phyloP scores from a whole-genome alignment of 345 rosid species.

The Durio zibethinus region DNA sequence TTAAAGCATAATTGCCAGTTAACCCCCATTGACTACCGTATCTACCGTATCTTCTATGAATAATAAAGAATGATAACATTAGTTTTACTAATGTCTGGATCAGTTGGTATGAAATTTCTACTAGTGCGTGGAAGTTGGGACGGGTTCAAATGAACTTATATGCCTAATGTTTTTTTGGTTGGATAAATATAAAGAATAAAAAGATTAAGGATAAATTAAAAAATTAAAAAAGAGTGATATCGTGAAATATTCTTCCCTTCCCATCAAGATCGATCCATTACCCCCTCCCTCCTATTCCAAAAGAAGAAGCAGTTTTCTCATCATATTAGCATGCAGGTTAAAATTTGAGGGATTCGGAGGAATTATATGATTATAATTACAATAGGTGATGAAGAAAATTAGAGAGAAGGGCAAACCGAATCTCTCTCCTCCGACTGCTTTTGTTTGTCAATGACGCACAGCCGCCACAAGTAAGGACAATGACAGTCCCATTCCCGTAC shows the following conservation, averaged over 20 bases:
- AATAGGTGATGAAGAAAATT: background rate
- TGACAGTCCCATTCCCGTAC: slow-evolving; percentile 64
- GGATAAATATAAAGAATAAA: too few species aligned
- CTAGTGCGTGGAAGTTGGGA: too few species aligned
- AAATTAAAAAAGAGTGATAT: too few species aligned
- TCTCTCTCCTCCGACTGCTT: background rate
- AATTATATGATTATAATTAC: too few species aligned
- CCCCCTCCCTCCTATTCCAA: background rate
- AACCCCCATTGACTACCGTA: background rate
- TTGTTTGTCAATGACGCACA: background rate
- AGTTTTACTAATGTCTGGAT: too few species aligned
- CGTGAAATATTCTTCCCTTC: background rate
- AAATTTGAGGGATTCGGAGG: too few species aligned
- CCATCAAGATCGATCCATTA: background rate
- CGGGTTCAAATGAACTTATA: too few species aligned
- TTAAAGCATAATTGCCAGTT: background rate
- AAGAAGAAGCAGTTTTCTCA: background rate
- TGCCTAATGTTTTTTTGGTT: too few species aligned
- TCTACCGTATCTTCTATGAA: background rate
- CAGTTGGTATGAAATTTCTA: too few species aligned
- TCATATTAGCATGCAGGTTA: too few species aligned
- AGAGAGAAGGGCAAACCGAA: background rate
- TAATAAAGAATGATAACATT: too few species aligned
- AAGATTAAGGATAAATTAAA: too few species aligned
- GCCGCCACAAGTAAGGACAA: slow-evolving; percentile 80